These are phyloP conservation scores for Cystofilobasidium macerans DNA, from an alignment of 768 basidiomycete species.

Conservation along the genomic window DNA sequence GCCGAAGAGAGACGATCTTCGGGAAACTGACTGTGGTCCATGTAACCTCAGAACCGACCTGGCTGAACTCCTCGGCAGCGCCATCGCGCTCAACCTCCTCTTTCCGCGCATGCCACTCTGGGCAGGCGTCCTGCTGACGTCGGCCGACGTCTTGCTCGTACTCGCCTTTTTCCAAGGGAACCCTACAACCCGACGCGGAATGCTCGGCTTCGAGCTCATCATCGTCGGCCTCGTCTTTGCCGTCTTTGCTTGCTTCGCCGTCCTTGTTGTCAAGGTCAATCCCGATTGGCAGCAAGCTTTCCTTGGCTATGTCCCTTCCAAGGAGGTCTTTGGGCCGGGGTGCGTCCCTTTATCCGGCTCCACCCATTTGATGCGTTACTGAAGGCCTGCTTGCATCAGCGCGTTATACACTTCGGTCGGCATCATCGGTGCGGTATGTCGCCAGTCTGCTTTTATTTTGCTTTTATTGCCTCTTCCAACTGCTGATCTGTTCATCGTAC, in stretches of 20 bases:
- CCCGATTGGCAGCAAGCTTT: slow-evolving; percentile 67
- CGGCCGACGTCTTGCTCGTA: slow-evolving; percentile 56
- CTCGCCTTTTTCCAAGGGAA: slow-evolving; percentile 47
- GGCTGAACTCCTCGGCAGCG: slow-evolving; percentile 68
- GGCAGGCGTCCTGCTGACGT: slow-evolving; percentile 60
- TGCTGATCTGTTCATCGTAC: slow-evolving; percentile 47
- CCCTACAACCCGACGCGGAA: slow-evolving; percentile 35
- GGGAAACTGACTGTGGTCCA: background rate
- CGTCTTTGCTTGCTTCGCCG: slow-evolving; percentile 65
- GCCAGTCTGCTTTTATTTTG: background rate
- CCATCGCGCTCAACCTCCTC: slow-evolving; percentile 65
- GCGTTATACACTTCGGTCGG: slow-evolving; percentile 14
- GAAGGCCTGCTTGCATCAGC: too few species aligned
- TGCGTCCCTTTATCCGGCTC: slow-evolving; percentile 45
- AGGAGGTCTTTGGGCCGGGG: slow-evolving; percentile 49
- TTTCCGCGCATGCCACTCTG: slow-evolving; percentile 59
- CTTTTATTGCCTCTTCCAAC: background rate
- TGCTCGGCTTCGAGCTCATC: slow-evolving; percentile 38
- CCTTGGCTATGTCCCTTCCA: slow-evolving; percentile 63
- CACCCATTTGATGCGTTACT: background rate
- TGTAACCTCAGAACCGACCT: slow-evolving; percentile 51
- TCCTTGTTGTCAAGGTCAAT: slow-evolving; percentile 60
- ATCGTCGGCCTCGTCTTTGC: slow-evolving; percentile 43
- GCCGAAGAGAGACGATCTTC: background rate
- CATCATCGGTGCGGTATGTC: slow-evolving; percentile 23